A percentile compares a stretch with the other conserved stretches of the same genome.
These are phyloP conservation scores for Epichloe sp. DNA, from an alignment of 2,329 filamentous ascomycete genomes.

Conservation along the genomic window DNA sequence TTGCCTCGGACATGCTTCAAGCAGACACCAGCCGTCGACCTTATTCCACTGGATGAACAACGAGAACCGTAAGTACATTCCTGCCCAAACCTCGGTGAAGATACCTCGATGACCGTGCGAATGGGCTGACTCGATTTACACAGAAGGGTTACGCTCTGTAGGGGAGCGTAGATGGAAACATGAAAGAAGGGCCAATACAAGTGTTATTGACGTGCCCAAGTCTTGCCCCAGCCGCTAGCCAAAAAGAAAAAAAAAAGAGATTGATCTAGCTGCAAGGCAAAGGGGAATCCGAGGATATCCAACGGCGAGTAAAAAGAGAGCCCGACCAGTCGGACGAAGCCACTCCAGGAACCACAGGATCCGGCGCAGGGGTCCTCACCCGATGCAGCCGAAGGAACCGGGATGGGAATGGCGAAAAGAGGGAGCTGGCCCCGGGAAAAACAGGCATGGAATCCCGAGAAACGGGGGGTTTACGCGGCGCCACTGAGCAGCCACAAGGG, in stretches of 20 bases:
- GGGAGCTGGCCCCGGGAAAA: background rate
- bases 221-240: background rate
- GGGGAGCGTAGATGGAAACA: background rate
- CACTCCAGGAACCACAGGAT: background rate
- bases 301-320: background rate
- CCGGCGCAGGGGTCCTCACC: background rate
- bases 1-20: background rate
- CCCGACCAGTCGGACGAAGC: background rate
- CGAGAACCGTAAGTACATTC: background rate
- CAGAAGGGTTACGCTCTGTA: background rate
- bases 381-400: background rate
- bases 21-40: constrained; percentile 1
- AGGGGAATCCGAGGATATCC: background rate
- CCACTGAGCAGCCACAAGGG: background rate
- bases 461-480: background rate
- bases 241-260: no score
- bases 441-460: background rate
- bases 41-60: constrained; percentile 5
- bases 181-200: background rate
- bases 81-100: background rate
- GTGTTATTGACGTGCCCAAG: background rate
- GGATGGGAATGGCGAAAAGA: background rate
- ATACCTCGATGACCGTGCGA: background rate
- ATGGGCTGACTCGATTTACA: background rate
- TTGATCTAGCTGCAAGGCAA: background rate